Evolutionary conservation across 257 asterid species (phyloP).

Genomic region (Nyctanthes arbortristis): DNA sequence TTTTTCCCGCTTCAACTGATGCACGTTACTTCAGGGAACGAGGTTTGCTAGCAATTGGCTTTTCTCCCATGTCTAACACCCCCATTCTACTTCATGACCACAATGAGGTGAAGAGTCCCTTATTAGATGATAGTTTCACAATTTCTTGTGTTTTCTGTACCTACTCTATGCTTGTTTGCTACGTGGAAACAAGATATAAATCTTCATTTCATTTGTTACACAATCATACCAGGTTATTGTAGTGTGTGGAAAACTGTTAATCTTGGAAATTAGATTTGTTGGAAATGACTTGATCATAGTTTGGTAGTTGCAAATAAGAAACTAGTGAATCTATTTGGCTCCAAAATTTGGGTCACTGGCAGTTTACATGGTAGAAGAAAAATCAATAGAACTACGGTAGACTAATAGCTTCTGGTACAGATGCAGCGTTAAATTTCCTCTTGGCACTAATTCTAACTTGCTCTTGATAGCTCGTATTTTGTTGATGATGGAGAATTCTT

Average conservation of each 20-base stretch:
- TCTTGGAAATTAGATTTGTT: neutral
- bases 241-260: neutral
- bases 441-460: neutral
- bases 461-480: neutral
- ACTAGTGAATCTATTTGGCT: neutral
- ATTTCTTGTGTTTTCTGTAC: neutral
- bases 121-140: neutral
- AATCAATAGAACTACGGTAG: no score
- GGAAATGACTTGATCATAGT: neutral
- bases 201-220: neutral
- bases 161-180: neutral
- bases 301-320: neutral
- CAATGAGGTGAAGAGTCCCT: conserved; percentile 68
- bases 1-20: conserved; percentile 93
- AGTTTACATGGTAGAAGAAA: neutral
- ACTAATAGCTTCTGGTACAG: neutral
- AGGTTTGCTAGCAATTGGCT: conserved; percentile 91
- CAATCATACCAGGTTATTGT: neutral
- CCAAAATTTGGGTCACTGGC: neutral
- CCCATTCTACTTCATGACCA: conserved; percentile 96
- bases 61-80: conserved; percentile 97
- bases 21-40: conserved; percentile 76
- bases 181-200: neutral
- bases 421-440: conserved; percentile 1
- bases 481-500: neutral